Evolutionary conservation across 768 basidiomycete genomes (phyloP), one percentile per base, ranked within the genome.

Genomic region (Hydnum rufescens): DNA sequence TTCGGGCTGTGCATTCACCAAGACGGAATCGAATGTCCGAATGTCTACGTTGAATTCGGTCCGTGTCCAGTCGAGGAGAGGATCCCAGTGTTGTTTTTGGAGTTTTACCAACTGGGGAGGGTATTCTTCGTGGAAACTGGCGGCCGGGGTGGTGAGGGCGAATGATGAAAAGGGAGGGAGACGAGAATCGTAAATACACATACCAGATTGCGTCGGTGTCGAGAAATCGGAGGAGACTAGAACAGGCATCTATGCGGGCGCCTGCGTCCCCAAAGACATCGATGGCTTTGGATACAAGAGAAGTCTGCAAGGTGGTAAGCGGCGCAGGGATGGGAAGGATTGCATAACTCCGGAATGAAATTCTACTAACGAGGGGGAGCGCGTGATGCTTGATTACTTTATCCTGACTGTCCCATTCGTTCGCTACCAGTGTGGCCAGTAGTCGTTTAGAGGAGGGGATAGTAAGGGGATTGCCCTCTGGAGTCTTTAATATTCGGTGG

Each of bases 391-490:
- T 96, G 56, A 96, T 62, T 1, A 92, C 60, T 3, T 70, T 79
- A 54, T 78, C 78, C 66, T 96, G 93, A 60, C 81, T 83, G 60
- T 99, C 90, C 95, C 95, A 99, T 68, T 99, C 95, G 53, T 83
- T 74, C 19, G 90, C 95, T 59, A 97, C 78, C 53, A 95, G 71
- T 1, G 85, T 71, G 1, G 92, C 89, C 22, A 84, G 71, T 28
- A 92, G 66, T 39, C 71, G 63, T 62, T 85, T 86, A 55, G 74
- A 69, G 47, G 67, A 64, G 0, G 90, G 90, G 13, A 97, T 59
- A 32, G 78, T 62, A 29, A 99, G 66, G 2, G 70, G 72, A 43
- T 80, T 76, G n/a, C 92, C 92, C 0, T 70, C 73, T 0, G 92
- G 89, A 8, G 93, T 97, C 64, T 86, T 93, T 53, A 99, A 71